Conservation (phyloP, 2,329 filamentous ascomycete genomes). For the Xylariales sp. region DNA sequence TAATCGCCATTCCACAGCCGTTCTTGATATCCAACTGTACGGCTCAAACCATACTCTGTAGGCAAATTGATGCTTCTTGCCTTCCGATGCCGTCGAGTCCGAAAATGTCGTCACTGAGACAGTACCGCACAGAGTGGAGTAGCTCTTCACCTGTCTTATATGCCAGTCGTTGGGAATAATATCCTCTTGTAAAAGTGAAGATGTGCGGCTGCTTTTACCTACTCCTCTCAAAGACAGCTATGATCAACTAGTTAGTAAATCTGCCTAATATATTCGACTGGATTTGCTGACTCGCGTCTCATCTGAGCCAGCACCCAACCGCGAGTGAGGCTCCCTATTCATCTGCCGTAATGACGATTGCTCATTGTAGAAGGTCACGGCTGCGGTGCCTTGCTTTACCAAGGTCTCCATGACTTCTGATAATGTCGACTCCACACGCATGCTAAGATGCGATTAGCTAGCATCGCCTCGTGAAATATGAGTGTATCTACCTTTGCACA, state of each 20-base stretch:
- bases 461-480: background rate
- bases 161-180: background rate
- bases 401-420: conserved; percentile 20
- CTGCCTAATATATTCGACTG: background rate
- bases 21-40: conserved; percentile 32
- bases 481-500: conserved; percentile 15
- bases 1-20: conserved; percentile 27
- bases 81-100: background rate
- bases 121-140: conserved; percentile 10
- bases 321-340: background rate
- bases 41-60: conserved; percentile 30
- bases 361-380: conserved; percentile 16
- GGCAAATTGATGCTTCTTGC: background rate
- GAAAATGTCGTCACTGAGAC: background rate
- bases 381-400: conserved; percentile 13
- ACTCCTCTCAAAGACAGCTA: background rate
- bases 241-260: background rate
- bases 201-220: background rate
- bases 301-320: background rate
- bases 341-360: background rate
- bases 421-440: conserved; percentile 18
- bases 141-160: background rate
- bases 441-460: conserved; percentile 6
- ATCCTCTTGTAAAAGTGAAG: background rate
- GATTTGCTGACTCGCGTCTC: background rate